These are phyloP conservation scores for Xylaria sp. DNA, from an alignment of 2,329 filamentous ascomycete species.

Conservation along the genomic window DNA sequence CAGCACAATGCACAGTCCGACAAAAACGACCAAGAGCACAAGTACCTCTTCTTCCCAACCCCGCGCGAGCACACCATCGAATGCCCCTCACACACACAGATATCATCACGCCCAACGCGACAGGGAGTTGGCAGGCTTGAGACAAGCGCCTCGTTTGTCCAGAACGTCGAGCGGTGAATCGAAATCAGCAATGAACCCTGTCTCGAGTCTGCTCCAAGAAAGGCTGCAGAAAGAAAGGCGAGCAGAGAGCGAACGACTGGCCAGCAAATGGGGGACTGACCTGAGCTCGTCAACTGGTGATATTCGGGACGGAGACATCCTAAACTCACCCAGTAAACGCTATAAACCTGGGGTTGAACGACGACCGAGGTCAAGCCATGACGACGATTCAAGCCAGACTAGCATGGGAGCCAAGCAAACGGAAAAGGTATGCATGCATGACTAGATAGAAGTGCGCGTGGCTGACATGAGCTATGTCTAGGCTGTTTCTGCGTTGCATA, in stretches of 20 bases:
- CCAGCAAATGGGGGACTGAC: constrained; percentile 52
- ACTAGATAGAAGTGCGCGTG: not conserved
- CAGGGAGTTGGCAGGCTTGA: constrained; percentile 50
- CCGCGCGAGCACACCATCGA: constrained; percentile 51
- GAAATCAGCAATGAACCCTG: constrained; percentile 51
- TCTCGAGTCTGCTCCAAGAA: constrained; percentile 66
- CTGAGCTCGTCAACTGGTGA: constrained; percentile 54
- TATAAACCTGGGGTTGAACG: constrained; percentile 49
- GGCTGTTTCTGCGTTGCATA: constrained; percentile 74
- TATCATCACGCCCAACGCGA: constrained; percentile 55
- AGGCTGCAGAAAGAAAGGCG: constrained; percentile 63
- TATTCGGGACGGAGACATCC: constrained; percentile 48
- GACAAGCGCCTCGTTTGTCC: constrained; percentile 55
- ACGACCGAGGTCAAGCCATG: constrained; percentile 57
- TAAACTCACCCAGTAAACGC: constrained; percentile 54
- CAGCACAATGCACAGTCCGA: constrained; percentile 55
- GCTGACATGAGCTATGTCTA: constrained; percentile 47
- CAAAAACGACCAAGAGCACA: constrained; percentile 54
- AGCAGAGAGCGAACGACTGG: constrained; percentile 58
- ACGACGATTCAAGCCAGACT: constrained; percentile 59
- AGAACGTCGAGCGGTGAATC: constrained; percentile 56
- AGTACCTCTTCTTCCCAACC: constrained; percentile 56
- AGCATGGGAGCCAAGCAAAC: constrained; percentile 73
- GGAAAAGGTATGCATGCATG: constrained; percentile 63
- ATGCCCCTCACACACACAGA: constrained; percentile 53